A percentile compares a stretch with the other conserved stretches of the same genome.
Conservation (phyloP, 2,329 filamentous ascomycete genomes). For the Aureobasidium pullulans region DNA sequence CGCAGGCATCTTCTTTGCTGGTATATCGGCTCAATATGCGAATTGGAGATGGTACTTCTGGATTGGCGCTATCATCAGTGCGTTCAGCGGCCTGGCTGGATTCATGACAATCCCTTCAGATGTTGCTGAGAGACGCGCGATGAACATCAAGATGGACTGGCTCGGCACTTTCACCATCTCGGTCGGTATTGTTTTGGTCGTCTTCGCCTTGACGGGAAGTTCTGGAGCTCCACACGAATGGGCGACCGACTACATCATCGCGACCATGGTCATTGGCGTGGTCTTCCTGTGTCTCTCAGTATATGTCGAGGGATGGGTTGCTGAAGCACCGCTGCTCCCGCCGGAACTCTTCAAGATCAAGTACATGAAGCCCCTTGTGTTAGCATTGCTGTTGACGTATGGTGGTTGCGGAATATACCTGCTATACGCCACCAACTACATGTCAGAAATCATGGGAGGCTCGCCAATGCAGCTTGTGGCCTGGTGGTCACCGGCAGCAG, state of each 20-base stretch:
- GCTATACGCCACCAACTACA: constrained; percentile 63
- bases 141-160: constrained; percentile 60
- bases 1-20: constrained; percentile 58
- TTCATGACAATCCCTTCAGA: constrained; percentile 46
- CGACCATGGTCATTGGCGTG: constrained; percentile 56
- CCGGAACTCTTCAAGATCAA: constrained; percentile 61
- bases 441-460: constrained; percentile 53
- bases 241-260: constrained; percentile 64
- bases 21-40: constrained; percentile 47
- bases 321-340: constrained; percentile 61
- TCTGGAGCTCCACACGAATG: constrained; percentile 62
- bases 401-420: constrained; percentile 62
- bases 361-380: constrained; percentile 57
- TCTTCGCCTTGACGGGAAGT: constrained; percentile 69
- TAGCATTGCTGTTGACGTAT: constrained; percentile 59
- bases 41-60: constrained; percentile 63
- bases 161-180: constrained; percentile 54
- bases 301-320: constrained; percentile 67
- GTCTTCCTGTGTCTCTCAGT: constrained; percentile 53
- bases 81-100: constrained; percentile 39
- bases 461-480: constrained; percentile 56
- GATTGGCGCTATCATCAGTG: constrained; percentile 50
- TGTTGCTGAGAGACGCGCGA: constrained; percentile 27
- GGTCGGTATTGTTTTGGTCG: constrained; percentile 58
- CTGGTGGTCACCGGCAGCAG: constrained; percentile 61